A percentile compares a stretch with the other conserved stretches of the same genome.
Evolutionary conservation across 495 filamentous ascomycete species (phyloP).

Genomic region (Platismatia glauca): DNA sequence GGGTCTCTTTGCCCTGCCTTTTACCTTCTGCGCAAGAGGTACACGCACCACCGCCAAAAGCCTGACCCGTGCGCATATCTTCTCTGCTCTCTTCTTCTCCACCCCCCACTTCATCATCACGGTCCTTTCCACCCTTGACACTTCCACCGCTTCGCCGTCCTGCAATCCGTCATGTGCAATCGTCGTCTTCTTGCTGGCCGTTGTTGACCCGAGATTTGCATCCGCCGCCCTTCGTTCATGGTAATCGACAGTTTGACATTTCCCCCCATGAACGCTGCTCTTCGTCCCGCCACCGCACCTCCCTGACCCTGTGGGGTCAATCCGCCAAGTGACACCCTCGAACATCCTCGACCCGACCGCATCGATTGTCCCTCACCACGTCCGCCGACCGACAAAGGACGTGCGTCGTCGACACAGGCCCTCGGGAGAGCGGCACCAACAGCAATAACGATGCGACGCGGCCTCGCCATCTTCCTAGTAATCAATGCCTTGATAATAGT

Average conservation of each 20-base stretch:
- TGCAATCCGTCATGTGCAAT: no score
- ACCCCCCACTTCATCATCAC: no score
- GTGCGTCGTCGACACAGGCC: not conserved
- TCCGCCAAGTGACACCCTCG: not conserved
- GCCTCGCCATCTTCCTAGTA: constrained; percentile 53
- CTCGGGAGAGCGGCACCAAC: not conserved
- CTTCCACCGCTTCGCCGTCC: no score
- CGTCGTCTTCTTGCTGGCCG: no score
- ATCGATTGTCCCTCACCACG: no score
- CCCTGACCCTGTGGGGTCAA: not conserved
- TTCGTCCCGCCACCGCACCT: not conserved
- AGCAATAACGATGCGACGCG: constrained; percentile 45
- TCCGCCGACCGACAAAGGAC: not conserved
- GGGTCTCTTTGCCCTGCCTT: no score
- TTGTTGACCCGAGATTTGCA: not conserved
- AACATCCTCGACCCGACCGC: not conserved
- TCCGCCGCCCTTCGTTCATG: not conserved
- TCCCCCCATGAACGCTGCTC: not conserved
- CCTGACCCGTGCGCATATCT: no score
- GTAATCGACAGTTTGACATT: no score
- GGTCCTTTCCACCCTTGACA: no score
- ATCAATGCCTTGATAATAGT: constrained; percentile 51
- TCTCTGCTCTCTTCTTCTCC: no score
- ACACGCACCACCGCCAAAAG: no score
- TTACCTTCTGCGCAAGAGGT: no score